Evolutionary conservation across 2,329 filamentous ascomycete species (phyloP).

Genomic region (Epichloe typhina): DNA sequence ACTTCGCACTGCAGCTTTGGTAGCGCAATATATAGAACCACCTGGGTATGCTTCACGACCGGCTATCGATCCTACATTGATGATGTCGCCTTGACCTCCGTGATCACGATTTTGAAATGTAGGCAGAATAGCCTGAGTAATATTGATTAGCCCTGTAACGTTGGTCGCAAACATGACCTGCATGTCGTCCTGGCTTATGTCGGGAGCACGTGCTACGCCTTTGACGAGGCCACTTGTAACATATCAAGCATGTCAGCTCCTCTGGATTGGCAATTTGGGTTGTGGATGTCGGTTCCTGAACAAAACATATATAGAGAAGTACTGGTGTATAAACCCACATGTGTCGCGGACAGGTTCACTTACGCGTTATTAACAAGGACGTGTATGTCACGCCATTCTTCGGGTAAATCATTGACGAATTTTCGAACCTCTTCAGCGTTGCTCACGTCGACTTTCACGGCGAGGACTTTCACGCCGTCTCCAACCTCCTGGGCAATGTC

Average conservation of each 20-base stretch:
- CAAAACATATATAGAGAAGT: neutral
- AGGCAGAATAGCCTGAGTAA: constrained; percentile 83
- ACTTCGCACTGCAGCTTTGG: constrained; percentile 74
- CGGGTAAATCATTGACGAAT: constrained; percentile 62
- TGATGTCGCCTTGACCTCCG: constrained; percentile 78
- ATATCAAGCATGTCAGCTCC: neutral
- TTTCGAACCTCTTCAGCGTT: constrained; percentile 57
- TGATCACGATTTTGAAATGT: constrained; percentile 66
- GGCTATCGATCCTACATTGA: constrained; percentile 89
- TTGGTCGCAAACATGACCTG: constrained; percentile 84
- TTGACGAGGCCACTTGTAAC: constrained; percentile 65
- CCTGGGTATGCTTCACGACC: constrained; percentile 72
- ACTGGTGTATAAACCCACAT: neutral
- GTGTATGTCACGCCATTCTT: constrained; percentile 74
- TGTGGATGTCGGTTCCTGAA: neutral
- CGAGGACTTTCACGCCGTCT: constrained; percentile 65
- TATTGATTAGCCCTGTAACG: constrained; percentile 86
- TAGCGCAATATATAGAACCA: constrained; percentile 85
- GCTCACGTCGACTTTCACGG: constrained; percentile 79
- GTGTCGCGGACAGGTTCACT: constrained; percentile 20
- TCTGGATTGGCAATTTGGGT: neutral
- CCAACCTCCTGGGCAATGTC: constrained; percentile 69
- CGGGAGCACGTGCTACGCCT: constrained; percentile 72
- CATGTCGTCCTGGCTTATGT: constrained; percentile 73
- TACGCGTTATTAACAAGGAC: constrained; percentile 94